Percentiles rank a stretch among this genome's conserved stretches.
phyloP scores from a whole-genome alignment of 2,329 filamentous ascomycete species.

The Fusarium neocosmosporiellum region DNA sequence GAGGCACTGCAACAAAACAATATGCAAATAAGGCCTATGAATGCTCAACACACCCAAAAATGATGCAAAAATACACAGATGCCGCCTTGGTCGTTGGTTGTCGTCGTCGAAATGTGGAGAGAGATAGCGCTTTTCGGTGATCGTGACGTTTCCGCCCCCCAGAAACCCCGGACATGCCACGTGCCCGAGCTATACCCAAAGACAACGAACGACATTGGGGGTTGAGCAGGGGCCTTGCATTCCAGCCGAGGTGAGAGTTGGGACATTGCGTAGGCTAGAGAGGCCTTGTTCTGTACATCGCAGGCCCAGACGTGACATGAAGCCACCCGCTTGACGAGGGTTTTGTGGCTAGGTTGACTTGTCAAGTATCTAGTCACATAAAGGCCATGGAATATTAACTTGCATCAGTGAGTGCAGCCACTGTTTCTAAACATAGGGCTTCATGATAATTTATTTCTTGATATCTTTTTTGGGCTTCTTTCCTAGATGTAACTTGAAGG shows the following conservation, averaged over 20 bases:
- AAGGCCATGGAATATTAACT: background rate
- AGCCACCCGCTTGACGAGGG: background rate
- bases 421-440: constrained; percentile 12
- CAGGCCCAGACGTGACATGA: background rate
- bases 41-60: background rate
- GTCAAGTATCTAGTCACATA: background rate
- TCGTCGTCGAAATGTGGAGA: constrained; percentile 12
- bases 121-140: constrained; percentile 5
- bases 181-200: constrained; percentile 13
- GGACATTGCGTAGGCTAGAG: background rate
- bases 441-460: constrained; percentile 18
- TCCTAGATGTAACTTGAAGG: background rate
- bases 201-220: constrained; percentile 1
- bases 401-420: constrained; percentile 8
- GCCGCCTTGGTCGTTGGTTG: background rate
- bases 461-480: constrained; percentile 2
- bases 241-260: background rate
- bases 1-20: background rate
- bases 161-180: constrained; percentile 15
- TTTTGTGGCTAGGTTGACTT: background rate
- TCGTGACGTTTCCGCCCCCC: constrained; percentile 18
- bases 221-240: constrained; percentile 11
- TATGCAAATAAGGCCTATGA: background rate
- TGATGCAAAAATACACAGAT: background rate
- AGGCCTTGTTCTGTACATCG: background rate